phyloP scores from a whole-genome alignment of 805 yeast species.

The Monosporozyma servazzii region DNA sequence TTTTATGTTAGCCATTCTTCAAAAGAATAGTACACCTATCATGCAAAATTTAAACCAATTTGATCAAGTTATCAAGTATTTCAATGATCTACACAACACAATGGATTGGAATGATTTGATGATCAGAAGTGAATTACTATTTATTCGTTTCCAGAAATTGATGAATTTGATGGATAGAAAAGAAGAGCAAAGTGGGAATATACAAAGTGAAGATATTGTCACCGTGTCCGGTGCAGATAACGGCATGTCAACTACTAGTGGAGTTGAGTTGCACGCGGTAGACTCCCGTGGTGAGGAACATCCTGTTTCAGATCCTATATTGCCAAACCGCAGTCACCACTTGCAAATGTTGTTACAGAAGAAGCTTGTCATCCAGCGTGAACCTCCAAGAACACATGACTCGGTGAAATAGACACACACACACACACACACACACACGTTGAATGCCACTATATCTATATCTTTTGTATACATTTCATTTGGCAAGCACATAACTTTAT shows the following conservation, averaged over 20 bases:
- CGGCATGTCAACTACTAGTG: constrained; percentile 1
- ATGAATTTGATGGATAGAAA: constrained; percentile 67
- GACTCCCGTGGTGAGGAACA: neutral
- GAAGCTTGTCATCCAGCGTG: constrained; percentile 56
- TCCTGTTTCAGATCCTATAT: neutral
- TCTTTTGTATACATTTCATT: neutral
- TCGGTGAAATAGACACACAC: constrained; percentile 15
- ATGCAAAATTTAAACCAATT: constrained; percentile 64
- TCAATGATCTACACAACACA: constrained; percentile 79
- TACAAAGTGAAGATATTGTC: neutral
- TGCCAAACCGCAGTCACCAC: constrained; percentile 24
- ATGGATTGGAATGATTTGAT: constrained; percentile 68
- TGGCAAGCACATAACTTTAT: neutral
- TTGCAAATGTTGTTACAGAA: constrained; percentile 52
- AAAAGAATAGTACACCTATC: constrained; percentile 73
- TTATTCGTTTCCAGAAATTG: constrained; percentile 70
- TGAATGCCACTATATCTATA: neutral
- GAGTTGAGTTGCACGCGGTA: neutral
- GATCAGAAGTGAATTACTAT: constrained; percentile 76
- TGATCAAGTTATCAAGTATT: constrained; percentile 86
- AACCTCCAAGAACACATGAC: constrained; percentile 27
- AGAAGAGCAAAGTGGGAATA: neutral
- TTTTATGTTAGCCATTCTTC: constrained; percentile 80
- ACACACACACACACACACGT: too few species aligned
- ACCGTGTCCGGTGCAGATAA: neutral